Evolutionary conservation across 768 basidiomycete genomes (phyloP), one percentile per base, ranked within the genome.

Genomic region (Boletus huronensis): DNA sequence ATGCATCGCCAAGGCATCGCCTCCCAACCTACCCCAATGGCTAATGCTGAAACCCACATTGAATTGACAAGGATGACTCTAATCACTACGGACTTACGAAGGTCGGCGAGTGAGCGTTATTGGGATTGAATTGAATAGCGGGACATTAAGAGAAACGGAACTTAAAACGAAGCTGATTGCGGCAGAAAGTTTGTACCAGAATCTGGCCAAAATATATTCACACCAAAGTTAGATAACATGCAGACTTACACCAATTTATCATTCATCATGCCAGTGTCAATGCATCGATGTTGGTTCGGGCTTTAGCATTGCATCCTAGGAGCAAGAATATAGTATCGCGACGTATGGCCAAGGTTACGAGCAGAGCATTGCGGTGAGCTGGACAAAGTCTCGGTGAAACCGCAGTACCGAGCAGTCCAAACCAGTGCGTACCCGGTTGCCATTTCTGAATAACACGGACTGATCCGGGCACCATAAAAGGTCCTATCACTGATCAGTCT

Each of bases 401-500:
- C 32, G 32, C 13, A 36, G 39, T 16, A 17, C 14, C 11, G 19
- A 31, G 35, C 49, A 19, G 60, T 60, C 45, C 46, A 31, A 13
- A 19, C 6, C 14, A 34, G 34, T 29, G 26, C 26, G 28, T 23
- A 26, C n/a, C 42, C 48, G 44, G 39, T 44, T 48, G 38, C 48
- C 41, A 53, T n/a, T 58, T 32, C 13, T 2, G 46, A 32, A n/a
- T 41, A 10, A 32, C 41, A 10, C n/a, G 28, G 17, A 6, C 16
- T 31, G 44, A 50, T 57, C 21, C 17, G 47, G 42, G 28, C 61
- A 10, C 8, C 19, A 64, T 64, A 62, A 68, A 65, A 26, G 31
- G 28, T 2, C 14, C 3, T 2, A 14, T n/a, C 32, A 25, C 43
- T 25, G 26, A 21, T 31, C 5, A 28, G n/a, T n/a, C 48, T 52